These are phyloP conservation scores for Anisodus acutangulus DNA, from an alignment of 257 asterid genomes.

Conservation along the genomic window DNA sequence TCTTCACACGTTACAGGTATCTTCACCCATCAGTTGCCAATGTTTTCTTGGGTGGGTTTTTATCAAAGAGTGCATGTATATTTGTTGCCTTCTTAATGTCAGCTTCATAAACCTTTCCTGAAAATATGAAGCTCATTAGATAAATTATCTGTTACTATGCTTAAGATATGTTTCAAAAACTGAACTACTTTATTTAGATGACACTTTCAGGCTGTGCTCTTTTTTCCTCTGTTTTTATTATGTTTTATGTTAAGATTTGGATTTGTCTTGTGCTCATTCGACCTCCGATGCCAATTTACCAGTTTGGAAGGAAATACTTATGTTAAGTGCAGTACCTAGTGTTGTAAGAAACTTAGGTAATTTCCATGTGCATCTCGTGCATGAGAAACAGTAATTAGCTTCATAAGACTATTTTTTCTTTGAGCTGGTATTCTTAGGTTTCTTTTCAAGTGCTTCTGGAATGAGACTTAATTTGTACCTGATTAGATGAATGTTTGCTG, in stretches of 20 bases:
- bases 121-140: not conserved
- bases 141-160: conserved; percentile 11
- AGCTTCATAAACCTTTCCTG: not conserved
- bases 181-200: not conserved
- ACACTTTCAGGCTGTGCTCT: not conserved
- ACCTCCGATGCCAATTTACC: not conserved
- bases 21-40: not conserved
- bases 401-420: not conserved
- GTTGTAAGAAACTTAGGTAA: not conserved
- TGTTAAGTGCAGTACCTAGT: not conserved
- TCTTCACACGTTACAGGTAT: conserved; percentile 95
- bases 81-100: not conserved
- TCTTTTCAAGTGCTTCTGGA: not conserved
- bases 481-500: conserved; percentile 16
- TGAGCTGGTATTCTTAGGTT: conserved; percentile 6
- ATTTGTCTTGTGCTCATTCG: not conserved
- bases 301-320: not conserved
- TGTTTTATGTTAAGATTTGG: not conserved
- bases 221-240: not conserved
- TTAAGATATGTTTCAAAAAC: conserved; percentile 3
- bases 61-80: conserved; percentile 1
- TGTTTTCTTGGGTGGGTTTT: conserved; percentile 1
- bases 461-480: conserved; percentile 1
- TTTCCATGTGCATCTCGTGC: not conserved
- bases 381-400: not conserved